Evolutionary conservation across 805 yeast species (phyloP).

Genomic region (Starmerella apicola): DNA sequence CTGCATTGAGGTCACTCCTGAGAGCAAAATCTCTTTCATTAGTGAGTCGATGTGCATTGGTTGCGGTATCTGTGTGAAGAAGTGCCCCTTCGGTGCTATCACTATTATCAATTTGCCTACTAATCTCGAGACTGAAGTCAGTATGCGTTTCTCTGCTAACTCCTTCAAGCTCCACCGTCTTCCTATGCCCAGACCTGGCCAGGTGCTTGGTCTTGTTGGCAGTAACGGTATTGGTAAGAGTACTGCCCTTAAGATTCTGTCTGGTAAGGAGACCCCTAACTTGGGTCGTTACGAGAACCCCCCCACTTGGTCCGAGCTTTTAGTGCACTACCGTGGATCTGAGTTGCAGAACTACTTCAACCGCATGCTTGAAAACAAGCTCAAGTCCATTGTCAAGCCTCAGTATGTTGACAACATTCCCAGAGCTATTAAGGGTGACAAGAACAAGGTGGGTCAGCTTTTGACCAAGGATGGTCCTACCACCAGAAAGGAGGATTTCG

Average conservation of each 20-base stretch:
- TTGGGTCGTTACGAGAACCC: conserved; percentile 90
- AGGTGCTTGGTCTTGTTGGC: conserved; percentile 94
- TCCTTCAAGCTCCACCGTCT: conserved; percentile 93
- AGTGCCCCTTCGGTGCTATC: conserved; percentile 96
- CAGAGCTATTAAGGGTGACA: conserved; percentile 86
- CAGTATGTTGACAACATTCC: conserved; percentile 98
- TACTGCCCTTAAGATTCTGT: conserved; percentile 89
- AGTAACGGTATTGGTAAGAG: conserved; percentile 99
- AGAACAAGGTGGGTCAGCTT: conserved; percentile 66
- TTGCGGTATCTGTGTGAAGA: conserved; percentile 98
- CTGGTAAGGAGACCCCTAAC: conserved; percentile 96
- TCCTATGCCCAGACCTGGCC: conserved; percentile 98
- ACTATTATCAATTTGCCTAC: conserved; percentile 93
- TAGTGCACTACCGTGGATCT: conserved; percentile 86
- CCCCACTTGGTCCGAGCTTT: conserved; percentile 93
- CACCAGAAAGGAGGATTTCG: conserved; percentile 47
- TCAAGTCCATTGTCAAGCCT: conserved; percentile 95
- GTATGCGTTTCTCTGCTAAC: conserved; percentile 96
- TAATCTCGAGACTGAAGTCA: conserved; percentile 79
- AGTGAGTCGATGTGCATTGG: conserved; percentile 92
- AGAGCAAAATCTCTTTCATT: conserved; percentile 83
- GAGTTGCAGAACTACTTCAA: conserved; percentile 95
- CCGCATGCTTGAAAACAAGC: conserved; percentile 81
- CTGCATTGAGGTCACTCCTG: conserved; percentile 91
- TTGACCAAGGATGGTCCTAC: conserved; percentile 59